phyloP scores from a whole-genome alignment of 83 land plant species.

The Diphasiastrum complanatum region DNA sequence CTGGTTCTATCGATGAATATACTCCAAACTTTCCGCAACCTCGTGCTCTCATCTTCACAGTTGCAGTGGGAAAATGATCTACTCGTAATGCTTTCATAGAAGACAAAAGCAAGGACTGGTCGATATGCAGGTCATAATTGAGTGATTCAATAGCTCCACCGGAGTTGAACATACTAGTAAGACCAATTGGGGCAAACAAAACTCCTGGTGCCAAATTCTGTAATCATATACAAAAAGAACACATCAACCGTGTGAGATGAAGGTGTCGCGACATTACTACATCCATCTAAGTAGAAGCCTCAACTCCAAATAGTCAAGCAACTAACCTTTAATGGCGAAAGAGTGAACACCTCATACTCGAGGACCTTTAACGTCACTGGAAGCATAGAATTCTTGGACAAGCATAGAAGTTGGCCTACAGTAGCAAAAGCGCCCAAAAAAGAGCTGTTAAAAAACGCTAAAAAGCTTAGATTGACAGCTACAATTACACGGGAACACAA shows the following conservation, averaged over 20 bases:
- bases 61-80: constrained; percentile 18
- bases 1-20: constrained; percentile 39
- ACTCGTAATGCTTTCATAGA: too few species aligned
- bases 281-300: too few species aligned
- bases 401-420: constrained; percentile 47
- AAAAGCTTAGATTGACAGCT: not conserved
- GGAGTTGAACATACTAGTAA: constrained; percentile 71
- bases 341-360: constrained; percentile 66
- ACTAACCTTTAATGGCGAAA: constrained; percentile 70
- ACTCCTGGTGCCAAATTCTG: constrained; percentile 56
- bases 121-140: constrained; percentile 18
- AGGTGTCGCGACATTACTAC: too few species aligned
- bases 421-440: constrained; percentile 6
- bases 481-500: too few species aligned
- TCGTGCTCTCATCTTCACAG: constrained; percentile 47
- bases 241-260: too few species aligned
- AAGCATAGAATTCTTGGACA: constrained; percentile 40
- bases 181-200: constrained; percentile 72
- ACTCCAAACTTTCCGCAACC: constrained; percentile 76
- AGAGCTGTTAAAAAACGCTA: not conserved
- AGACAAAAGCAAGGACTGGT: too few species aligned
- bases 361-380: constrained; percentile 63
- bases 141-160: constrained; percentile 65
- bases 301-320: too few species aligned
- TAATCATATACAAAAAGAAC: not conserved